Evolutionary conservation across 1,139 yeast genomes (phyloP).

Genomic region (Yamadazyma songkhlaensis): DNA sequence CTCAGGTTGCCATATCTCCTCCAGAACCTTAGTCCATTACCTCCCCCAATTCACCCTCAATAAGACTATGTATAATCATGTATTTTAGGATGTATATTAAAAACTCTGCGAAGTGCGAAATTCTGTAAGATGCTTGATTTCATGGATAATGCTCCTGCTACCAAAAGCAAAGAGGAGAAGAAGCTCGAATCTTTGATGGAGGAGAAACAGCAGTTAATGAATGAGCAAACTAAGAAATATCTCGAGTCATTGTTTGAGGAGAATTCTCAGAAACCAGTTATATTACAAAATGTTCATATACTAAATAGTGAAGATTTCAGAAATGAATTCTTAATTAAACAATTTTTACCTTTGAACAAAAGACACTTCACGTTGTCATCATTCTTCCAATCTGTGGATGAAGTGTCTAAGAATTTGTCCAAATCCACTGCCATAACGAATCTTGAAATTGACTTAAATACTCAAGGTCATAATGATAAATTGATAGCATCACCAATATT

Average conservation of each 20-base stretch:
- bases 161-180: constrained; percentile 25
- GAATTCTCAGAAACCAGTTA: constrained; percentile 43
- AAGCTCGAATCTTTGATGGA: constrained; percentile 28
- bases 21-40: constrained; percentile 21
- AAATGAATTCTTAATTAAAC: constrained; percentile 48
- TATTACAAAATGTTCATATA: constrained; percentile 48
- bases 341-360: constrained; percentile 49
- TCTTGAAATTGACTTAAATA: constrained; percentile 38
- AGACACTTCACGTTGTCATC: constrained; percentile 31
- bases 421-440: constrained; percentile 46
- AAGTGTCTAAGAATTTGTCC: constrained; percentile 39
- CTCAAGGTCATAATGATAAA: constrained; percentile 20
- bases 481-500: constrained; percentile 55
- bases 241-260: constrained; percentile 42
- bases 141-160: constrained; percentile 11
- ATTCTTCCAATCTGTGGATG: constrained; percentile 40
- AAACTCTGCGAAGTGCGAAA: background rate
- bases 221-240: constrained; percentile 37
- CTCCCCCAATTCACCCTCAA: background rate
- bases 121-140: constrained; percentile 10
- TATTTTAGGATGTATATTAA: constrained; percentile 1
- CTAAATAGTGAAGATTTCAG: constrained; percentile 54
- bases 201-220: constrained; percentile 31
- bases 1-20: constrained; percentile 39
- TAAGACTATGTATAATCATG: constrained; percentile 10